Conservation (phyloP, 768 basidiomycete genomes). For the Panaeolus cyanescens region DNA sequence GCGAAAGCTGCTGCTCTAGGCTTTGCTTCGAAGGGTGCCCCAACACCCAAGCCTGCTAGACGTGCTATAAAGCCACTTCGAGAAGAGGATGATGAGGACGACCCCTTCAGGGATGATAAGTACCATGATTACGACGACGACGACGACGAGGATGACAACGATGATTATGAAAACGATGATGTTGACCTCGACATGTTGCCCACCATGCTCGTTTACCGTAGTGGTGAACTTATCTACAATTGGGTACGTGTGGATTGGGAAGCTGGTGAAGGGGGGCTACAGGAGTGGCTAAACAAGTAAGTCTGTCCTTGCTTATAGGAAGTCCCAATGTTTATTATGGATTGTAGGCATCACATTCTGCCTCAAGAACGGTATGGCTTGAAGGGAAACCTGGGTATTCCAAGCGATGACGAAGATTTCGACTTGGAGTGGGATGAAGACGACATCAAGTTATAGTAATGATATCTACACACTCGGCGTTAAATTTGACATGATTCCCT, state of each 20-base stretch:
- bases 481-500: neutral
- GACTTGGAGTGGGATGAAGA: conserved; percentile 57
- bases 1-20: conserved; percentile 76
- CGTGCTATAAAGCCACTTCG: conserved; percentile 15
- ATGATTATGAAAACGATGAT: conserved; percentile 53
- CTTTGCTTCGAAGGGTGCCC: conserved; percentile 47
- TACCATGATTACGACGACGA: conserved; percentile 37
- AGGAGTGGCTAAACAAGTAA: conserved; percentile 68
- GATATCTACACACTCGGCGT: neutral
- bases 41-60: conserved; percentile 19
- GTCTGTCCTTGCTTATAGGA: conserved; percentile 17
- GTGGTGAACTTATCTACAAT: conserved; percentile 81
- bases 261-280: conserved; percentile 64
- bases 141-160: conserved; percentile 45
- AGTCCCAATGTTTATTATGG: neutral
- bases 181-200: conserved; percentile 82
- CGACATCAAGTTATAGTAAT: conserved; percentile 27
- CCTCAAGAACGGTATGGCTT: conserved; percentile 23
- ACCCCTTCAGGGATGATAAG: conserved; percentile 25
- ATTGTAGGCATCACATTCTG: conserved; percentile 25
- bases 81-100: conserved; percentile 45
- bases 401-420: conserved; percentile 54
- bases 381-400: conserved; percentile 47
- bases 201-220: conserved; percentile 76
- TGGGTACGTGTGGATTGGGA: conserved; percentile 93